Evolutionary conservation across 306 rosid genomes (phyloP), one percentile per base, ranked within the genome.

Genomic region (Lablab purpureus): DNA sequence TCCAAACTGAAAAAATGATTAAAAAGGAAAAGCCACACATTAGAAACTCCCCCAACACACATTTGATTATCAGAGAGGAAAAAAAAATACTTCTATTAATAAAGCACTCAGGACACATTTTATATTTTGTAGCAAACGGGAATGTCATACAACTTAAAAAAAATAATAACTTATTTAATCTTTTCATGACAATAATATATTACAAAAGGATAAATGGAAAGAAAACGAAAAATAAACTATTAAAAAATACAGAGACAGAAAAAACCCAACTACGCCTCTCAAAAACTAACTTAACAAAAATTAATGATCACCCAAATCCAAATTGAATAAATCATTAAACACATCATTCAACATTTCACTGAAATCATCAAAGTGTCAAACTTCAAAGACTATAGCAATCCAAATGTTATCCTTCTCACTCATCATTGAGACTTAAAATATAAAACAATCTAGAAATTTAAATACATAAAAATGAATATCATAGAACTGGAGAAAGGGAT

Each of bases 281-380:
- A 28, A 71, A 21, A 49, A 8, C 50, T 18, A 71, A 40, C 12
- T 67, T 55, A 8, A 52, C 34, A 43, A 51, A 52, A 71, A 19
- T 71, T 4, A n/a, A 50, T 2, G n/a, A 32, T 30, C 63, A 51
- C 18, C 32, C 28, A 49, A 51, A n/a, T 50, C 50, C 64, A 11
- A 71, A 30, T n/a, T 10, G 2, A 18, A 15, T 47, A 43, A 71
- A 28, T 25, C 64, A 71, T 10, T 12, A 71, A 71, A n/a, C 27
- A 70, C 60, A n/a, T 7, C 75, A 50, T 49, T 28, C 58, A 71
- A 59, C 66, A 59, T 1, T 59, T 59, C 18, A 59, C 40, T 25
- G 40, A 25, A 59, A 59, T 28, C 19, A 59, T 28, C 12, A 58
- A 58, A 37, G 27, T 10, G 47, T 18, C 63, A 49, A 51, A 18